Percentiles rank a stretch among this genome's conserved stretches.
These are phyloP conservation scores for Fusarium pilosicola DNA, from an alignment of 2,329 filamentous ascomycete genomes.

Conservation along the genomic window DNA sequence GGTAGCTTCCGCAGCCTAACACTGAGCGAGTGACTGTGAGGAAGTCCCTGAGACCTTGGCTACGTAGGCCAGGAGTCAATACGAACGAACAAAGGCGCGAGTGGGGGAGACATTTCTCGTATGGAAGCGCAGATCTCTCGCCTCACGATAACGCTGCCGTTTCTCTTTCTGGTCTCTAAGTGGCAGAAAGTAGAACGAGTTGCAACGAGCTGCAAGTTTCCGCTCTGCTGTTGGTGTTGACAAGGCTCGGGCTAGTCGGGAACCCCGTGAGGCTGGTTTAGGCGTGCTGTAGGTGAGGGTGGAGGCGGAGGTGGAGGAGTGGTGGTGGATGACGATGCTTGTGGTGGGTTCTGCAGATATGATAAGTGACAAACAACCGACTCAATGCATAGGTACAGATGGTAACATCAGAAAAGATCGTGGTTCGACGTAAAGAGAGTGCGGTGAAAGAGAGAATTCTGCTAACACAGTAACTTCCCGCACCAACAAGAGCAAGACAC, in stretches of 20 bases:
- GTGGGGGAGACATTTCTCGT: slow-evolving; percentile 22
- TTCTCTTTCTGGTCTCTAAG: background rate
- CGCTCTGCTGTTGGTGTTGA: slow-evolving; percentile 10
- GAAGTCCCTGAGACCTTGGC: background rate
- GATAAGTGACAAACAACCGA: slow-evolving; percentile 10
- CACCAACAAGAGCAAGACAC: background rate
- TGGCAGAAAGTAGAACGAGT: slow-evolving; percentile 2
- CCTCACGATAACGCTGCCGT: slow-evolving; percentile 18
- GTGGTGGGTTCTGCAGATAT: slow-evolving; percentile 11
- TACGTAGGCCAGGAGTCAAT: background rate
- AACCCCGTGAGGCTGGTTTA: slow-evolving; percentile 38
- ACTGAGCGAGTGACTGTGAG: background rate
- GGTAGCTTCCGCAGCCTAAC: slow-evolving; percentile 10
- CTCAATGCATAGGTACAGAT: background rate
- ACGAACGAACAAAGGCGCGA: slow-evolving; percentile 38
- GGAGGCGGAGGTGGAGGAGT: background rate
- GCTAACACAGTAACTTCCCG: background rate
- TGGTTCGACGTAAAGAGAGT: slow-evolving; percentile 4
- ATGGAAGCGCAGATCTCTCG: slow-evolving; percentile 31
- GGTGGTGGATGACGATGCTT: slow-evolving; percentile 22
- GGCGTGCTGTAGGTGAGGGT: slow-evolving; percentile 11
- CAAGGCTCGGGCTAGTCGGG: slow-evolving; percentile 25
- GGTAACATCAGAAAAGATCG: slow-evolving; percentile 3
- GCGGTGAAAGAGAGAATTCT: slow-evolving; percentile 1
- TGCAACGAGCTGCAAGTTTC: slow-evolving; percentile 22